Evolutionary conservation across 2,329 filamentous ascomycete species (phyloP), one percentile per base, ranked within the genome.

Genomic region (Clonostachys rosea): DNA sequence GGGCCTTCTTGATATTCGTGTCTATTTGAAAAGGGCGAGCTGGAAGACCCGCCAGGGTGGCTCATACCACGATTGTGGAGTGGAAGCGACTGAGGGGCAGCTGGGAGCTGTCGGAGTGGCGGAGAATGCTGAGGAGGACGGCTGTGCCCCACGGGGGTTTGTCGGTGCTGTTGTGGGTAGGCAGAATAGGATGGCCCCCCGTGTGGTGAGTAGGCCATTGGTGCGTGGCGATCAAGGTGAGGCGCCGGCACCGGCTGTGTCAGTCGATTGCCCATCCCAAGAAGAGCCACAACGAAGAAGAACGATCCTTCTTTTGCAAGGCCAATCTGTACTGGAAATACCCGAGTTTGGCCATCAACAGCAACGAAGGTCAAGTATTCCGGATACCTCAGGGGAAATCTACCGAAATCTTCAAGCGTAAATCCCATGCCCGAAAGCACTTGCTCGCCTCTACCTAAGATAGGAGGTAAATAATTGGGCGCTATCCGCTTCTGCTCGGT

Each of bases 391-490:
- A 81, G 63, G 18, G 71, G 62, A 47, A 78, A 76, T 41, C 74
- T 73, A 14, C 70, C 67, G 30, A 83, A 55, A 34, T 81, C 78
- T 42, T 82, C 79, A 0, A 67, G 52, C 11, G 65, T 67, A 54
- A 84, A 81, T 1, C 76, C 74, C 13, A 84, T 68, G 2, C 68
- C 66, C 47, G 78, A 74, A 34, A 84, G 75, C 14, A 81, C 71
- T 24, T 74, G 69, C 20, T 79, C 74, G 44, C 79, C 74, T 48
- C 74, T 74, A 36, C 70, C 73, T 50, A 80, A 74, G n/a, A 85
- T 84, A 2, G 82, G 82, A 5, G 82, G 81, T 17, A 85, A 68
- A 57, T 85, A 84, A 42, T 79, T 81, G 16, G 81, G 81, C 33
- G 83, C 79, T 47, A 73, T 79, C 53, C 73, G 68, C 34, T 70